phyloP scores from a whole-genome alignment of 208 protist species.

The Borovskyia barvae region DNA sequence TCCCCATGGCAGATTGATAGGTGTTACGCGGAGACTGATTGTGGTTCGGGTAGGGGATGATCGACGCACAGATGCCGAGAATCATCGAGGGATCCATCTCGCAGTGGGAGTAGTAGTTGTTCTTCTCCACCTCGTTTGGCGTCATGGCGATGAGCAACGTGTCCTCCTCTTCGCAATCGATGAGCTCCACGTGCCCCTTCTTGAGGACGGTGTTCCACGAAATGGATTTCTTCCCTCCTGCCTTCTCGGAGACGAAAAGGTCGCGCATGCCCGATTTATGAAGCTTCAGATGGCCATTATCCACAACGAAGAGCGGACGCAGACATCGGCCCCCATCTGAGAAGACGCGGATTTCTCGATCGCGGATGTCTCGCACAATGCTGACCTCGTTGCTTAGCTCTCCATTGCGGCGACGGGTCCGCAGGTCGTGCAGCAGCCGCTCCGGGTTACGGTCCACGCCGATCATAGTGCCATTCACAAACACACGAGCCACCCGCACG shows the following conservation, averaged over 20 bases:
- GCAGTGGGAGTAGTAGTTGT: slow-evolving; percentile 86
- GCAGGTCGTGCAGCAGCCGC: slow-evolving; percentile 70
- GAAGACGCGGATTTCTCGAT: slow-evolving; percentile 74
- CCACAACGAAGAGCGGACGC: slow-evolving; percentile 71
- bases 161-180: slow-evolving; percentile 99
- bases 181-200: slow-evolving; percentile 76
- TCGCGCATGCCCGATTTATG: slow-evolving; percentile 58
- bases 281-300: slow-evolving; percentile 55
- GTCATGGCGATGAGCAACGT: slow-evolving; percentile 97
- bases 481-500: slow-evolving; percentile 63
- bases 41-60: slow-evolving; percentile 99
- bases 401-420: slow-evolving; percentile 66
- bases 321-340: slow-evolving; percentile 76
- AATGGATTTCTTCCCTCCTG: slow-evolving; percentile 69
- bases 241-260: slow-evolving; percentile 73
- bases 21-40: slow-evolving; percentile 99
- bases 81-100: slow-evolving; percentile 92
- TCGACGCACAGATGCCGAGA: slow-evolving; percentile 89
- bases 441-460: slow-evolving; percentile 81
- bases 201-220: slow-evolving; percentile 71
- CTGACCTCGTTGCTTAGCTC: slow-evolving; percentile 82
- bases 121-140: slow-evolving; percentile 57
- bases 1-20: slow-evolving; percentile 99
- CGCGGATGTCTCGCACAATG: slow-evolving; percentile 64
- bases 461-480: slow-evolving; percentile 81